These are phyloP conservation scores for Chaetoceros muelleri DNA, from an alignment of 108 stramenopile species.

Conservation along the genomic window DNA sequence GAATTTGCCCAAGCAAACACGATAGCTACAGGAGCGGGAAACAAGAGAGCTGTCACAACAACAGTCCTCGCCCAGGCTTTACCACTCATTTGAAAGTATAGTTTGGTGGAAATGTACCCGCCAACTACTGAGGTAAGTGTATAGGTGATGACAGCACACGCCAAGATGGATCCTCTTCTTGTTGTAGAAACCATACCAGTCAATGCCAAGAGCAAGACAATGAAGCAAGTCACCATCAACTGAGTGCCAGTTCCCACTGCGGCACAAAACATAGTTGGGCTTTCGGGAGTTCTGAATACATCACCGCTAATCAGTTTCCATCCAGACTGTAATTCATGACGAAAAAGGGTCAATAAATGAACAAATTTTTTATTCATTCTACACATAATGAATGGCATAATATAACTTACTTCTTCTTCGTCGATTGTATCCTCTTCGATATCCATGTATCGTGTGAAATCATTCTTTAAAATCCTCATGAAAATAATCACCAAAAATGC, in stretches of 20 bases:
- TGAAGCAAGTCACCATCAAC: conserved; percentile 68
- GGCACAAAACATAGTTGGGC: conserved; percentile 73
- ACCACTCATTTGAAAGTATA: conserved; percentile 91
- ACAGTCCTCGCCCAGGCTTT: conserved; percentile 89
- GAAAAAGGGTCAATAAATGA: conserved; percentile 1
- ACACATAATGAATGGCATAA: neutral
- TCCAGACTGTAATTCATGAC: conserved; percentile 57
- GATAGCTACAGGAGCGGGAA: conserved; percentile 73
- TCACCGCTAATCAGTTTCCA: conserved; percentile 99
- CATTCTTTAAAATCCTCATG: conserved; percentile 93
- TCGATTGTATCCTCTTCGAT: conserved; percentile 85
- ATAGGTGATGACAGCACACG: conserved; percentile 86
- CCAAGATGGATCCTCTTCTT: conserved; percentile 87
- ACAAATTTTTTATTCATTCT: conserved; percentile 1
- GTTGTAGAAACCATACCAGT: conserved; percentile 80
- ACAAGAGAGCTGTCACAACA: conserved; percentile 69
- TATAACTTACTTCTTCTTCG: conserved; percentile 84
- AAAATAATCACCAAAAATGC: conserved; percentile 93
- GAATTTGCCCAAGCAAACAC: conserved; percentile 92
- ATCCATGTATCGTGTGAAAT: conserved; percentile 94
- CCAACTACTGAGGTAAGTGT: conserved; percentile 82
- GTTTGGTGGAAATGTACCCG: conserved; percentile 72
- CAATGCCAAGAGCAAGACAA: conserved; percentile 80
- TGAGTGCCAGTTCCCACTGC: conserved; percentile 88
- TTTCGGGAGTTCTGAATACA: conserved; percentile 91